These are phyloP conservation scores for Paraphoma chrysanthemicola DNA, from an alignment of 2,329 filamentous ascomycete species.

Conservation along the genomic window DNA sequence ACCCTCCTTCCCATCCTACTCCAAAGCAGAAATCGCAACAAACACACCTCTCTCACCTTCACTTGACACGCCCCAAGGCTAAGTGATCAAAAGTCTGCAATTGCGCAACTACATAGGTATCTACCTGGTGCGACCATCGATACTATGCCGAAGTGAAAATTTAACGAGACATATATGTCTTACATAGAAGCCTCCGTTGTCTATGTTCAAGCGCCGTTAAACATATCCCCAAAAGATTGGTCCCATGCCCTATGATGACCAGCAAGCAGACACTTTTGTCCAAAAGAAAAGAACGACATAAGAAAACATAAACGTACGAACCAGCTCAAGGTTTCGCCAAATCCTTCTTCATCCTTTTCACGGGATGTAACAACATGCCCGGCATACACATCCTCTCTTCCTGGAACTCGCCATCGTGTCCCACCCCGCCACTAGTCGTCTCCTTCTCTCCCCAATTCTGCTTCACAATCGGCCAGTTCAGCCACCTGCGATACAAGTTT, in stretches of 20 bases:
- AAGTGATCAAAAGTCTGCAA: neutral
- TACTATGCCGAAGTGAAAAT: neutral
- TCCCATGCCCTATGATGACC: neutral
- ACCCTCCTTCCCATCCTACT: neutral
- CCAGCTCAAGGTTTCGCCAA: slow-evolving; percentile 18
- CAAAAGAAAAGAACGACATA: neutral
- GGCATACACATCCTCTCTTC: slow-evolving; percentile 86
- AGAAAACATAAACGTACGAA: neutral
- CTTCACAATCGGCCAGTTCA: slow-evolving; percentile 80
- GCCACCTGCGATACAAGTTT: slow-evolving; percentile 84
- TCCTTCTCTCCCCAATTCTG: slow-evolving; percentile 81
- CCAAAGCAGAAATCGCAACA: neutral
- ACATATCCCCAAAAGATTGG: neutral
- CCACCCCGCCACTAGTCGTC: slow-evolving; percentile 53
- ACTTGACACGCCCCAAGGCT: neutral
- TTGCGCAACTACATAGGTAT: neutral
- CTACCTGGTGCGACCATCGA: neutral
- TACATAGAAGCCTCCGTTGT: neutral
- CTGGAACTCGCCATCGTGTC: slow-evolving; percentile 58
- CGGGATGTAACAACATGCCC: slow-evolving; percentile 86
- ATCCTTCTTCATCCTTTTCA: slow-evolving; percentile 67
- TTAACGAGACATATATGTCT: neutral
- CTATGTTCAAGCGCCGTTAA: neutral
- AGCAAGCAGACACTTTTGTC: neutral
- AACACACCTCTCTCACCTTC: neutral